phyloP scores from a whole-genome alignment of 1,139 yeast genomes.

The Diutina catenulata region DNA sequence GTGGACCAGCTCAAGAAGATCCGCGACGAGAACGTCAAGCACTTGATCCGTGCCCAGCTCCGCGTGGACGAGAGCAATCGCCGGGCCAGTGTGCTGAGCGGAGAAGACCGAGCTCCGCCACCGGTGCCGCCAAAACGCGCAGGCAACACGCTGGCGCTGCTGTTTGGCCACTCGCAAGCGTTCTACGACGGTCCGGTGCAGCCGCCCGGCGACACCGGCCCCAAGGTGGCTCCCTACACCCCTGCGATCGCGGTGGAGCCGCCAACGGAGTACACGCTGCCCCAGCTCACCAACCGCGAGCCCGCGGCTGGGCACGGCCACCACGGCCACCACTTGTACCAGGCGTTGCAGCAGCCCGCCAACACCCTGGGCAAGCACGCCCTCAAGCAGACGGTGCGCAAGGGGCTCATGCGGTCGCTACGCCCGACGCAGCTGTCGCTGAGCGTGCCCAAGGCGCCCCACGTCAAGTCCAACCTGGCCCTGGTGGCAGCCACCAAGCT shows the following conservation, averaged over 20 bases:
- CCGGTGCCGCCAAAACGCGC: conserved; percentile 4
- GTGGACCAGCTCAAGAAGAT: conserved; percentile 35
- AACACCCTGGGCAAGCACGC: background rate
- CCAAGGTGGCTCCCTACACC: no score
- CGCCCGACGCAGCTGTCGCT: background rate
- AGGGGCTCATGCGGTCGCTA: background rate
- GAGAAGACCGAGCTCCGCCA: conserved; percentile 4
- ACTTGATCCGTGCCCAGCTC: conserved; percentile 31
- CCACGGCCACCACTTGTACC: background rate
- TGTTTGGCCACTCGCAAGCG: background rate
- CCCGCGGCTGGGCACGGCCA: no score
- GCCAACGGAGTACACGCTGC: background rate
- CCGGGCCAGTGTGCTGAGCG: background rate
- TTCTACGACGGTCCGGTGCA: no score
- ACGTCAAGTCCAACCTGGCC: conserved; percentile 8
- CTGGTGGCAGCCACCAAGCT: conserved; percentile 2
- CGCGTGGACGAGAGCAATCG: conserved; percentile 24
- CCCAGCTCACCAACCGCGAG: no score
- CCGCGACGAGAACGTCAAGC: conserved; percentile 40
- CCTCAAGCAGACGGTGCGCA: background rate
- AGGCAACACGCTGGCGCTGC: background rate
- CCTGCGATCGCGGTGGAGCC: background rate
- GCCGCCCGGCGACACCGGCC: no score
- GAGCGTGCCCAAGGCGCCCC: conserved; percentile 12
- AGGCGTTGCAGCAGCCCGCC: background rate